A percentile compares a stretch with the other conserved stretches of the same genome.
These are phyloP conservation scores for Teunomyces pallodes DNA, from an alignment of 805 yeast genomes.

Conservation along the genomic window DNA sequence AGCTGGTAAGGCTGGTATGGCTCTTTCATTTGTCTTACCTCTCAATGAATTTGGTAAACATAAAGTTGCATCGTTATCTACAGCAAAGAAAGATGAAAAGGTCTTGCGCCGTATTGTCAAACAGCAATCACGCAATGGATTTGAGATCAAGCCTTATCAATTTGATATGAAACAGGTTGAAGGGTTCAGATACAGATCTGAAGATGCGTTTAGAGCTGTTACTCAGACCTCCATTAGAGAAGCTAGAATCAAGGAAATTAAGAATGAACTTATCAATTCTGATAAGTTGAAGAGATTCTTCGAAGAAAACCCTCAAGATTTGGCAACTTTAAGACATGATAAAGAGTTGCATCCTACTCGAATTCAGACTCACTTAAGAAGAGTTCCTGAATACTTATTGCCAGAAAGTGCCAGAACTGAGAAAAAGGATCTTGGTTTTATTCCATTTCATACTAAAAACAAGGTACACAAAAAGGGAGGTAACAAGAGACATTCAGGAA, in stretches of 20 bases:
- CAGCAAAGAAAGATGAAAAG: conserved; percentile 84
- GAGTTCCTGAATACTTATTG: conserved; percentile 88
- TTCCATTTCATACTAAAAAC: conserved; percentile 60
- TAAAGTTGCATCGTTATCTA: conserved; percentile 66
- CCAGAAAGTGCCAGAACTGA: conserved; percentile 71
- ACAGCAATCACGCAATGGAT: conserved; percentile 72
- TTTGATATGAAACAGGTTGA: conserved; percentile 92
- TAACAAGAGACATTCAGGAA: conserved; percentile 33
- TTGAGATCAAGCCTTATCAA: conserved; percentile 79
- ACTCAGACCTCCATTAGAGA: conserved; percentile 88
- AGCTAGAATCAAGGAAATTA: conserved; percentile 86
- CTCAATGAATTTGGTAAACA: conserved; percentile 84
- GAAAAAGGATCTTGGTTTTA: conserved; percentile 60
- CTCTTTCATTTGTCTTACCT: conserved; percentile 88
- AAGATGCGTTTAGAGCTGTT: conserved; percentile 94
- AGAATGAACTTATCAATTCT: conserved; percentile 80
- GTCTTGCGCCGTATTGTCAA: conserved; percentile 71
- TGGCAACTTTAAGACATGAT: conserved; percentile 86
- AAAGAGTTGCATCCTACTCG: conserved; percentile 81
- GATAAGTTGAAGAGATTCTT: conserved; percentile 91
- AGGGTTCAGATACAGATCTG: conserved; percentile 93
- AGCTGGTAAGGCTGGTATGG: conserved; percentile 94
- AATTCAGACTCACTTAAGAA: conserved; percentile 78
- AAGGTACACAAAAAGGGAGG: conserved; percentile 41
- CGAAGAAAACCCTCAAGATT: conserved; percentile 95